Evolutionary conservation across 2,329 filamentous ascomycete species (phyloP), one percentile per base, ranked within the genome.

Genomic region (Colletotrichum sp.): DNA sequence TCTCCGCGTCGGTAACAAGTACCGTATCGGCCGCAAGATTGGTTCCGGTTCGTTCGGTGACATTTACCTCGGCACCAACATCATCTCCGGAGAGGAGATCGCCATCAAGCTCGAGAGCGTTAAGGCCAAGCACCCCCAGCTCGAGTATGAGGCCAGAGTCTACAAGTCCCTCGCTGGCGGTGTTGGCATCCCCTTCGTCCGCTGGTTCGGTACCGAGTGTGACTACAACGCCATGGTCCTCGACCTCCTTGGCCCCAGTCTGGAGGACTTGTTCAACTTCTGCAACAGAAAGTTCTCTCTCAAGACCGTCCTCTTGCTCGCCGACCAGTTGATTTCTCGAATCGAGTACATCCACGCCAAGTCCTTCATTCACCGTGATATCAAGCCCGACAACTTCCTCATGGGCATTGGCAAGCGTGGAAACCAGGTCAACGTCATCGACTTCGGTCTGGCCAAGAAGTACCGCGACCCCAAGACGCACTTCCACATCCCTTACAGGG

Each of bases 221-320:
- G 97, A 99, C 89, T 99, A 99, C 93, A 99, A 99, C 88, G 97
- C 97, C 85, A 99, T 99, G 97, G 97, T 99, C 68, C 93, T 99
- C 79, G 97, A 99, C 84, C 93, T 99, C 30, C 94, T 99, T 75
- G 97, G 97, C 52, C 97, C 97, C 80, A 97, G 94, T 83, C 89
- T 99, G 87, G 97, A 99, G 88, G 97, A 99, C 85, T 92, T 99
- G 39, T 99, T 99, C 95, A 99, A 99, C 92, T 99, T 99, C 87
- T 99, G 97, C 93, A 99, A 99, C 93, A 95, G 97, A 87, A 99
- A 99, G 87, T 99, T 99, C 90, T 98, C 97, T 15, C 89, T 99
- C 80, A 99, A 99, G 94, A 99, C 97, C 1, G 97, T 99, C 32
- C 91, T 99, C 59, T 92, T 99, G 30, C 92, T 99, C 66, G 97